Evolutionary conservation across 2,329 filamentous ascomycete species (phyloP), one percentile per base, ranked within the genome.

Genomic region (Talaromyces albobiverticillius): DNA sequence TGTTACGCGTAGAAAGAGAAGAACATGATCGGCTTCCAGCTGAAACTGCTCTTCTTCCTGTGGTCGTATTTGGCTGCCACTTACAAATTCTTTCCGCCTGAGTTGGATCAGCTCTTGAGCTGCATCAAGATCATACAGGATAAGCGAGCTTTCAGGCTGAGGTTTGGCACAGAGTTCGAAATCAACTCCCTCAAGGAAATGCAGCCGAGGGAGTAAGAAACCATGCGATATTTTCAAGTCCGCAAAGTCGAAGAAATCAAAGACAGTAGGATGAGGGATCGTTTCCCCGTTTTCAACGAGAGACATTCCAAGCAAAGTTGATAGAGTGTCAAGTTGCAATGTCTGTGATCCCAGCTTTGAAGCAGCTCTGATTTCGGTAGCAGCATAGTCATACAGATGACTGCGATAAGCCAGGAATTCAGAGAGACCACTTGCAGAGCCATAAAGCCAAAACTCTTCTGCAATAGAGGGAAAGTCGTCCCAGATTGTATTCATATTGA

Each of bases 191-290:
- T 76, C 74, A 57, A 92, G 86, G 57, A 82, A 82, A 38, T 77
- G 72, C 18, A 88, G 74, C 4, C 77, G 68, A 2, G 85, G 83
- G 2, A 81, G 70, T 2, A 79, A 66, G 41, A 73, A 63, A 11
- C 71, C 65, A 54, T 71, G 69, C 1, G 74, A 71, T 36, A 85
- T 76, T 46, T 82, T 79, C 10, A 87, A 71, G 57, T 89, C 85
- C 67, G 94, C 82, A 64, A 97, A 97, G 71, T 99, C 94, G 63
- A 95, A 94, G 20, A 97, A 80, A 60, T 96, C 91, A 64, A 97
- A 96, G 6, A 97, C 82, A 3, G 88, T 91, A 1, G 87, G 81
- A 55, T 90, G 88, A 25, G 78, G 75, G 34, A 88, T 76, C 4
- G 84, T 76, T 51, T 89, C 82, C 46, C 87, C 86, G 55, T 83